These are phyloP conservation scores for Xylaria sp. DNA, from an alignment of 2,329 filamentous ascomycete genomes.

Conservation along the genomic window DNA sequence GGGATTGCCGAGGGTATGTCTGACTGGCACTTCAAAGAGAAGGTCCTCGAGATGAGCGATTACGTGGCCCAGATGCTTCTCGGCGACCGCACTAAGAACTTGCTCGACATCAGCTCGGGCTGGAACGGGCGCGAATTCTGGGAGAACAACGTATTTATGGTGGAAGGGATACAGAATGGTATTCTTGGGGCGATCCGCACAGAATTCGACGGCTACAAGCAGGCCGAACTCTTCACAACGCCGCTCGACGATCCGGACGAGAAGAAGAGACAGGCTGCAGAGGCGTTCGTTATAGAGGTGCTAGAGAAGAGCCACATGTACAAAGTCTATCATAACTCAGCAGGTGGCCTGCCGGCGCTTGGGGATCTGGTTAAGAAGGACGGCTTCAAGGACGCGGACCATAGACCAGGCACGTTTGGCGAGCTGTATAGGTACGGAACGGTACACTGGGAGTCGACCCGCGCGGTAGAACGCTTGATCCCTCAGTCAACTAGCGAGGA, in stretches of 20 bases:
- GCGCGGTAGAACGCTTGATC: constrained; percentile 43
- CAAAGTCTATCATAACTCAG: constrained; percentile 53
- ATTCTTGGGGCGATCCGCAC: constrained; percentile 48
- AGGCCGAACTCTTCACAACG: constrained; percentile 49
- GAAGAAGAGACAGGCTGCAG: constrained; percentile 42
- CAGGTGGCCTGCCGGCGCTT: constrained; percentile 45
- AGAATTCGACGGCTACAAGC: constrained; percentile 44
- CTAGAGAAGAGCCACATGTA: constrained; percentile 51
- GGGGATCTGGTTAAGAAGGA: constrained; percentile 47
- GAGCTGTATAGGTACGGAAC: constrained; percentile 52
- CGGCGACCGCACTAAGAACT: constrained; percentile 49
- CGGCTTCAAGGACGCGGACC: constrained; percentile 43
- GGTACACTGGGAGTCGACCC: constrained; percentile 48
- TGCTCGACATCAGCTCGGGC: constrained; percentile 46
- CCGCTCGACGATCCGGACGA: constrained; percentile 47
- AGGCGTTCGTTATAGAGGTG: constrained; percentile 50
- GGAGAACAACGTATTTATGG: constrained; percentile 50
- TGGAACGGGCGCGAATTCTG: constrained; percentile 51
- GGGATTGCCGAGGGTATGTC: constrained; percentile 47
- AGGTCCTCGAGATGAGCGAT: constrained; percentile 49
- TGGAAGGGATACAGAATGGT: constrained; percentile 36
- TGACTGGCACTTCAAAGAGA: constrained; percentile 39
- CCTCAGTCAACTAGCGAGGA: constrained; percentile 41
- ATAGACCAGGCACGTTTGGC: constrained; percentile 50
- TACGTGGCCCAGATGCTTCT: constrained; percentile 53